Evolutionary conservation across 805 yeast genomes (phyloP).

Genomic region (Kazachstania kunashirensis): DNA sequence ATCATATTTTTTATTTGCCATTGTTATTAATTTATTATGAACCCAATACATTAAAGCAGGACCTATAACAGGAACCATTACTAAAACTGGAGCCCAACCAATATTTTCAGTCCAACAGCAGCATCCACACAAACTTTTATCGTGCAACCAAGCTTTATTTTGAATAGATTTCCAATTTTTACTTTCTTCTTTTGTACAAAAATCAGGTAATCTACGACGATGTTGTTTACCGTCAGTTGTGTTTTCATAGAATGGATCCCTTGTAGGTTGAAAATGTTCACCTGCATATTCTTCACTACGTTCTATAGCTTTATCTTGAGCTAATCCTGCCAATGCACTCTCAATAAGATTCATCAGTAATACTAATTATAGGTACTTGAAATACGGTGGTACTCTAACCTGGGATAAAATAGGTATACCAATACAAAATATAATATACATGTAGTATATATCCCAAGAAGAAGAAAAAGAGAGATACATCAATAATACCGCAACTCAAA

Average conservation of each 20-base stretch:
- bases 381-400: no score
- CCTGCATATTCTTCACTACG: slow-evolving; percentile 21
- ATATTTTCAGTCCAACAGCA: slow-evolving; percentile 53
- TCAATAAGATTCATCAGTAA: slow-evolving; percentile 10
- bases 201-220: slow-evolving; percentile 38
- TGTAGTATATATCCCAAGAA: no score
- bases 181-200: slow-evolving; percentile 48
- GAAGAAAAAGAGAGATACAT: no score
- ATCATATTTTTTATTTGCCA: slow-evolving; percentile 48
- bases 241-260: slow-evolving; percentile 53
- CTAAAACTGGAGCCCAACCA: slow-evolving; percentile 68
- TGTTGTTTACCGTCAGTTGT: slow-evolving; percentile 37
- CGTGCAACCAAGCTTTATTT: slow-evolving; percentile 78
- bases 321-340: slow-evolving; percentile 6
- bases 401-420: no score
- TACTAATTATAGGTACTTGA: no score
- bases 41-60: slow-evolving; percentile 72
- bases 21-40: slow-evolving; percentile 53
- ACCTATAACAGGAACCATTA: slow-evolving; percentile 75
- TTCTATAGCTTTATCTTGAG: slow-evolving; percentile 15
- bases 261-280: slow-evolving; percentile 26
- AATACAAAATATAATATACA: no score
- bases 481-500: no score
- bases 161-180: slow-evolving; percentile 67
- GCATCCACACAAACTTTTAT: slow-evolving; percentile 72